Evolutionary conservation across 1,284 basidiomycete genomes (phyloP), one percentile per base, ranked within the genome.

Genomic region (Cryptococcus depauperatus): DNA sequence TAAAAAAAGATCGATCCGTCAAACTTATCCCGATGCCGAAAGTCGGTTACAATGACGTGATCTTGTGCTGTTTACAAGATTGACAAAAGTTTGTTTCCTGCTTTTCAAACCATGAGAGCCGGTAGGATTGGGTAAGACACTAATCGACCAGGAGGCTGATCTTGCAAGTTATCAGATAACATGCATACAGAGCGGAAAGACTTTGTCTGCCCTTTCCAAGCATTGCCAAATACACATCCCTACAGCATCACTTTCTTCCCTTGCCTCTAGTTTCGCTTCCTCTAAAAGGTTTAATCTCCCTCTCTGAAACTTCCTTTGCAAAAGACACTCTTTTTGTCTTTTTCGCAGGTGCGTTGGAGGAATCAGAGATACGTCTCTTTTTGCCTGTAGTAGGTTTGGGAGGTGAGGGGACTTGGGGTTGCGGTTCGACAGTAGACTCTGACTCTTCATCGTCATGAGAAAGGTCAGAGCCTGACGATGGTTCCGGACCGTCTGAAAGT

Each of bases 401-500:
- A n/a, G 38, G 38, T 21, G 55, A 28, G 4, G 50, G 46, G 13
- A 55, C 47, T 21, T 54, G 44, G 25, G 54, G 50, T 14, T 54
- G 52, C n/a, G 43, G 47, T 33, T 52, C 47, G 7, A n/a, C n/a
- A 25, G 22, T 14, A 43, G 37, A 30, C 35, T 53, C 55, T 41
- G 41, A 55, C 30, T 50, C 48, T 46, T 61, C 62, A 52, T n/a
- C 54, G 26, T 59, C 61, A n/a, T n/a, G n/a, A n/a, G n/a, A n/a
- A n/a, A n/a, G n/a, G 4, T 63, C 59, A 5, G 60, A 64, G 5
- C 55, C 58, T 5, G 61, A 63, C 3, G 54, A 51, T 1, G 68
- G 68, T 44, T 69, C 65, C 10, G 62, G 51, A 23, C 65, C 69
- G 35, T 61, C 55, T 42, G 64, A 59, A 30, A 71, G 59, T 14